Evolutionary conservation across 805 yeast species (phyloP).

Genomic region (Candida alai): DNA sequence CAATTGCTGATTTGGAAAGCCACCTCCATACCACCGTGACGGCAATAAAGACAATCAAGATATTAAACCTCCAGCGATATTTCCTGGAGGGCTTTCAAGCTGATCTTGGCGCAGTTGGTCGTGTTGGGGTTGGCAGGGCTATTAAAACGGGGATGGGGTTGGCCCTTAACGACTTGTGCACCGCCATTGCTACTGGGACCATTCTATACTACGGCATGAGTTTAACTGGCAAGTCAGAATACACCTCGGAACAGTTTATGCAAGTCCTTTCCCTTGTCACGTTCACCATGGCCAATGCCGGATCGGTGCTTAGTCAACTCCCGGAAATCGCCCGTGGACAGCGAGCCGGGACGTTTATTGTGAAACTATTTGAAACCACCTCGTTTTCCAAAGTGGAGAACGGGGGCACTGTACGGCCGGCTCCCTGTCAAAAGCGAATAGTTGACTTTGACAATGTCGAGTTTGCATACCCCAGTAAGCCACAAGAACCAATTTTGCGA

Average conservation of each 20-base stretch:
- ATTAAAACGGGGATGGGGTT: conserved; percentile 63
- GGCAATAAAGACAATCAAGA: conserved; percentile 61
- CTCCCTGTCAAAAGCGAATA: conserved; percentile 10
- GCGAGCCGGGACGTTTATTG: conserved; percentile 56
- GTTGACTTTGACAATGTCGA: conserved; percentile 42
- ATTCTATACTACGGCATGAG: conserved; percentile 76
- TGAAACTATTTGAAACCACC: conserved; percentile 33
- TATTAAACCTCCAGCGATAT: conserved; percentile 47
- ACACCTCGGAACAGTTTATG: conserved; percentile 55
- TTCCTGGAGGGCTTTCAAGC: conserved; percentile 40
- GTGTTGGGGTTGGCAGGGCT: conserved; percentile 49
- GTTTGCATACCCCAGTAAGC: conserved; percentile 46
- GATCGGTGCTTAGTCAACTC: conserved; percentile 55
- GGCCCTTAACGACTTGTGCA: conserved; percentile 51
- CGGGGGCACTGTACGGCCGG: conserved; percentile 32
- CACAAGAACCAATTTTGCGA: conserved; percentile 30
- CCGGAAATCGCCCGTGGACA: conserved; percentile 82
- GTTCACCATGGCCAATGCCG: conserved; percentile 67
- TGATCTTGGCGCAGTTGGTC: conserved; percentile 27
- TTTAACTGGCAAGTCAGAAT: conserved; percentile 58
- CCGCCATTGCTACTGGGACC: conserved; percentile 62
- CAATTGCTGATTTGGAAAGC: conserved; percentile 53
- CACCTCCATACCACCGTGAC: conserved; percentile 48
- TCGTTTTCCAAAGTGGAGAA: conserved; percentile 27
- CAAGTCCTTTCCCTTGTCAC: conserved; percentile 68